phyloP scores from a whole-genome alignment of 768 basidiomycete species.

The Gymnopilus dilepis region DNA sequence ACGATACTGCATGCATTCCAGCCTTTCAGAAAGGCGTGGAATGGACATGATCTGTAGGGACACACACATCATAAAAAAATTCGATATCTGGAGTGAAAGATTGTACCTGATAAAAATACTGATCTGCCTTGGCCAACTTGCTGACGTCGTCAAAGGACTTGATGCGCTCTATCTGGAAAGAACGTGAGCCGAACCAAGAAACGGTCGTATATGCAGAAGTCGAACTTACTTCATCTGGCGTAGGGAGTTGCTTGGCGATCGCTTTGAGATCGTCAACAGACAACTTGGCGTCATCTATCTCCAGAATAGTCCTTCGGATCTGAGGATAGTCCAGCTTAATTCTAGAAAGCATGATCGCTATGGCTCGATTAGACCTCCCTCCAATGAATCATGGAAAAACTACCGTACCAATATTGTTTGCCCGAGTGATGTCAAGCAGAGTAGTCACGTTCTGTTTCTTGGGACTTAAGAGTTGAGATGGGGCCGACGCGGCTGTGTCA shows the following conservation, averaged over 20 bases:
- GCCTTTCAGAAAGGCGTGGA: conserved; percentile 72
- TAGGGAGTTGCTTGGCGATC: conserved; percentile 78
- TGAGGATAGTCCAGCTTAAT: conserved; percentile 68
- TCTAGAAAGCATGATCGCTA: conserved; percentile 85
- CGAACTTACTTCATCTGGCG: conserved; percentile 72
- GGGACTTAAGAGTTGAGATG: conserved; percentile 46
- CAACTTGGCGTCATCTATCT: conserved; percentile 70
- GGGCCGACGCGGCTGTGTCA: conserved; percentile 47
- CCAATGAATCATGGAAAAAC: neutral
- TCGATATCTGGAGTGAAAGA: neutral
- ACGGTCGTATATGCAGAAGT: neutral
- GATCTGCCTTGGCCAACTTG: conserved; percentile 83
- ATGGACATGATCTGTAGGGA: conserved; percentile 71
- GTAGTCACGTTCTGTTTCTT: conserved; percentile 71
- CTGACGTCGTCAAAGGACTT: conserved; percentile 72
- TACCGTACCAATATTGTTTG: conserved; percentile 79
- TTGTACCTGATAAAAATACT: conserved; percentile 76
- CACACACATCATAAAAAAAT: neutral
- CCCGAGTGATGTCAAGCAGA: conserved; percentile 77
- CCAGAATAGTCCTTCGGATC: conserved; percentile 74
- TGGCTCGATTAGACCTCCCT: conserved; percentile 9
- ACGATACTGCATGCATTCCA: conserved; percentile 86
- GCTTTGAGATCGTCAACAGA: conserved; percentile 78
- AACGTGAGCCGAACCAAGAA: neutral
- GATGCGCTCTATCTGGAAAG: conserved; percentile 60